Percentiles rank a stretch among this genome's conserved stretches.
Evolutionary conservation across 208 protist species (phyloP).

Genomic region (Herpetomonas samuelpessoai): DNA sequence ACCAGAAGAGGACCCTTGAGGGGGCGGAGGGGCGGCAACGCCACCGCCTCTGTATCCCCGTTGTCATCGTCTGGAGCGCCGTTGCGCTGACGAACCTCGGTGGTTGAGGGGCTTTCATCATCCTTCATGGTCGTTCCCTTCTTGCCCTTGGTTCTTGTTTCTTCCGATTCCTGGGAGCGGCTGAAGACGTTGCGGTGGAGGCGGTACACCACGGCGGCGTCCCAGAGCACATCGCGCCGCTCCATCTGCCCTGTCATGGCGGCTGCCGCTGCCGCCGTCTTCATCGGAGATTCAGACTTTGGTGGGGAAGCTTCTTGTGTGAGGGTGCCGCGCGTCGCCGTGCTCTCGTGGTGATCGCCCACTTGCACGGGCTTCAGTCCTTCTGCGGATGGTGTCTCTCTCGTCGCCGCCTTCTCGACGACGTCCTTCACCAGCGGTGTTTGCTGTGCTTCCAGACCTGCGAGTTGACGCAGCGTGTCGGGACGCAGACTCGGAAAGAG

Average conservation of each 20-base stretch:
- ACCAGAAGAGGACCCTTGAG: constrained; percentile 30
- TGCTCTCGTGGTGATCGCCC: not conserved
- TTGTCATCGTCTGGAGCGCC: constrained; percentile 1
- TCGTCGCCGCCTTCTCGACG: not conserved
- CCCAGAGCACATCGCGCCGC: constrained; percentile 37
- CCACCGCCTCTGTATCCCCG: not conserved
- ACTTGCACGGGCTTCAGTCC: not conserved
- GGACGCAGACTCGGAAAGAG: constrained; percentile 65
- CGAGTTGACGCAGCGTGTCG: constrained; percentile 43
- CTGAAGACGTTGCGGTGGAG: not conserved
- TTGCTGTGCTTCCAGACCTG: constrained; percentile 33
- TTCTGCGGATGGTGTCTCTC: not conserved
- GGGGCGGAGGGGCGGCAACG: not conserved
- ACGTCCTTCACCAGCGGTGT: constrained; percentile 2
- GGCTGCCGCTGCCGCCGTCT: not conserved
- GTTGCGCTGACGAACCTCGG: not conserved
- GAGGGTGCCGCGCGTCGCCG: not conserved
- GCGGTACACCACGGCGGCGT: constrained; percentile 15
- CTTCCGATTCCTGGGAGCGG: not conserved
- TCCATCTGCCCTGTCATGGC: constrained; percentile 42
- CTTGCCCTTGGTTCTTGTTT: too few relatives aligned
- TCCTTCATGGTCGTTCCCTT: not conserved
- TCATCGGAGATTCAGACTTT: not conserved
- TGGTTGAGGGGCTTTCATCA: not conserved
- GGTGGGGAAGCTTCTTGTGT: not conserved